Base-by-base conservation (phyloP, 176 grass and related monocot species). In the Carex scoparia region DNA sequence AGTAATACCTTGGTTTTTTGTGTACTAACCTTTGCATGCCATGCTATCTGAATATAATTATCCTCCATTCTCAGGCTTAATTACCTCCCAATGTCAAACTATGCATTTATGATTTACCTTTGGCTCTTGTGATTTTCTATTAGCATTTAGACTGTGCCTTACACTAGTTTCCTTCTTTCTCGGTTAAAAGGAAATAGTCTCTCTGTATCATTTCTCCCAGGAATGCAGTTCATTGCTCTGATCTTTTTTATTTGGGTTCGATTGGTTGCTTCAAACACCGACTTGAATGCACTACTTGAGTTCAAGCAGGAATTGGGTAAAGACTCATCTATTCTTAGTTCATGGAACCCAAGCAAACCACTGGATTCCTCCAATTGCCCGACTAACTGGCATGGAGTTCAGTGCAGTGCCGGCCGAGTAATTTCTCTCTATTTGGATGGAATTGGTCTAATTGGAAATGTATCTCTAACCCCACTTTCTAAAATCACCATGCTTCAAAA, bases 401-500 rank as follows among this genome's bases (percentile, higher is more conserved):
- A 90, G 70, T 98, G 95, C 86, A 94, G 54, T 62, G 82, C 74
- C 48, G 95, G 89, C 48, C 80, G 80, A 74, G 90, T 98, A 79
- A 85, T 90, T 37, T 80, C 89, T 0, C 86, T 98, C 11, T 83
- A 87, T 3, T 80, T 98, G 12, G 91, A 91, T 79, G 90, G 86
- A 67, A 48, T 86, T 85, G 91, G 88, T 38, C 90, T 98, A 9
- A 87, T 89, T n/a, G 93, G 95, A 46, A 93, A 94, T 65, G 69
- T 84, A 11, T 91, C 83, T 86, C 72, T 98, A 67, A 89, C 87
- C 1, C 88, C 71, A 23, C 88, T 98, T 19, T 88, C 89, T 3
- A 93, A 80, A 48, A 88, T 98, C 81, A 18, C 89, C 3, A 89
- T 87, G 91, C 92, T 98, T 79, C 88, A 84, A 85, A 98, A 94